These are phyloP conservation scores for Areca catechu DNA, from an alignment of 176 grass and related monocot genomes.

Conservation along the genomic window DNA sequence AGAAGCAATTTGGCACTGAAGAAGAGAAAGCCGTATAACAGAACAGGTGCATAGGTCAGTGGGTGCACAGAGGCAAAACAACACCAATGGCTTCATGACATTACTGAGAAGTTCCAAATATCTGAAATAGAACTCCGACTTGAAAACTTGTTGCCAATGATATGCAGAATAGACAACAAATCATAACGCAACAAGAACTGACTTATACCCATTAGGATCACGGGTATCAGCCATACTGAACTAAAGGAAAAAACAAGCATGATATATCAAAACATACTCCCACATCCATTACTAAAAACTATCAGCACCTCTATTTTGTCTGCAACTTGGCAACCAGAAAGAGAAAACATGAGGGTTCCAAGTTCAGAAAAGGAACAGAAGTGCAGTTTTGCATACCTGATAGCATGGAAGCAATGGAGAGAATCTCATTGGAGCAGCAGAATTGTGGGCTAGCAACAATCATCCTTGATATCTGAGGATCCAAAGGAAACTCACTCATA, in stretches of 20 bases:
- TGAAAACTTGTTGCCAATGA: too few relatives aligned
- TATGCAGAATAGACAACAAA: too few relatives aligned
- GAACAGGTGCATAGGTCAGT: not conserved
- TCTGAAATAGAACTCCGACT: too few relatives aligned
- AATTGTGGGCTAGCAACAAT: slow-evolving; percentile 12
- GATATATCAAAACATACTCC: too few relatives aligned
- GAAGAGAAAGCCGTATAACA: not conserved
- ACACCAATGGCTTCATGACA: too few relatives aligned
- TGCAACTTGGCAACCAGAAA: not conserved
- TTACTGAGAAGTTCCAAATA: too few relatives aligned
- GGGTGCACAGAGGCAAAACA: not conserved
- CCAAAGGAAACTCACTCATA: slow-evolving; percentile 21
- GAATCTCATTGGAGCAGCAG: slow-evolving; percentile 15
- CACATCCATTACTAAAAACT: too few relatives aligned
- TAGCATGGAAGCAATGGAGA: slow-evolving; percentile 24
- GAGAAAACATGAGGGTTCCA: not conserved
- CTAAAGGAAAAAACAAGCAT: too few relatives aligned
- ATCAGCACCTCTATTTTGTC: too few relatives aligned
- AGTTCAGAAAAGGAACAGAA: not conserved
- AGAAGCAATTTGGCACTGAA: slow-evolving; percentile 20
- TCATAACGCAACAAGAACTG: too few relatives aligned
- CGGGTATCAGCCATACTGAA: too few relatives aligned
- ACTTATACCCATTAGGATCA: too few relatives aligned
- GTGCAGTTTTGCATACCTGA: slow-evolving; percentile 4
- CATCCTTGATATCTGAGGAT: slow-evolving; percentile 21